These are phyloP conservation scores for Aspergillus aculeatinus DNA, from an alignment of 2,329 filamentous ascomycete genomes.

Conservation along the genomic window DNA sequence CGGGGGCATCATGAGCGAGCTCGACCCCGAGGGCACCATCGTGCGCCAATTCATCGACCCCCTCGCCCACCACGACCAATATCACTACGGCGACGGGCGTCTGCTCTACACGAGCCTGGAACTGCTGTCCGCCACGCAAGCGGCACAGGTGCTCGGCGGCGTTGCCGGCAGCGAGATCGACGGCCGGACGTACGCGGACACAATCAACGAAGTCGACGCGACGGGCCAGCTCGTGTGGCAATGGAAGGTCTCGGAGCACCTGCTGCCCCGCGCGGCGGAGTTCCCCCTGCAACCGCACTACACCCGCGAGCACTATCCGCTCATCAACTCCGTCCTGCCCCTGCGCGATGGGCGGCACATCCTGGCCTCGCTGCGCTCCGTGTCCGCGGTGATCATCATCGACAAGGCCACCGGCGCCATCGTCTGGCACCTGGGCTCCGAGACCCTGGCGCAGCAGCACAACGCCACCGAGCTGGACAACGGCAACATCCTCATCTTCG, in stretches of 20 bases:
- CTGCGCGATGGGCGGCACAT: conserved; percentile 44
- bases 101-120: conserved; percentile 47
- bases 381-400: conserved; percentile 45
- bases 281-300: conserved; percentile 42
- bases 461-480: conserved; percentile 44
- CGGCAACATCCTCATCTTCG: conserved; percentile 48
- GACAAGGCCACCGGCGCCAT: conserved; percentile 41
- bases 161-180: conserved; percentile 40
- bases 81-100: conserved; percentile 46
- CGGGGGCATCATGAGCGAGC: conserved; percentile 47
- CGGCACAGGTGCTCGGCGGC: conserved; percentile 40
- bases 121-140: conserved; percentile 38
- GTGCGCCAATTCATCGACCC: conserved; percentile 44
- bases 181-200: conserved; percentile 37
- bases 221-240: conserved; percentile 40
- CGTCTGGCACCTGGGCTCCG: conserved; percentile 44
- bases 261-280: conserved; percentile 31
- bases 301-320: conserved; percentile 42
- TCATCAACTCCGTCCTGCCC: conserved; percentile 47
- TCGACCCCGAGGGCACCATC: conserved; percentile 40
- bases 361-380: conserved; percentile 45
- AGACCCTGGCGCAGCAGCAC: conserved; percentile 47
- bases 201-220: conserved; percentile 44
- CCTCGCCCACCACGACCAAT: conserved; percentile 48
- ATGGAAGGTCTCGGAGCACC: conserved; percentile 46